Conservation (phyloP, 2,329 filamentous ascomycete genomes). For the Coniochaeta ligniaria region DNA sequence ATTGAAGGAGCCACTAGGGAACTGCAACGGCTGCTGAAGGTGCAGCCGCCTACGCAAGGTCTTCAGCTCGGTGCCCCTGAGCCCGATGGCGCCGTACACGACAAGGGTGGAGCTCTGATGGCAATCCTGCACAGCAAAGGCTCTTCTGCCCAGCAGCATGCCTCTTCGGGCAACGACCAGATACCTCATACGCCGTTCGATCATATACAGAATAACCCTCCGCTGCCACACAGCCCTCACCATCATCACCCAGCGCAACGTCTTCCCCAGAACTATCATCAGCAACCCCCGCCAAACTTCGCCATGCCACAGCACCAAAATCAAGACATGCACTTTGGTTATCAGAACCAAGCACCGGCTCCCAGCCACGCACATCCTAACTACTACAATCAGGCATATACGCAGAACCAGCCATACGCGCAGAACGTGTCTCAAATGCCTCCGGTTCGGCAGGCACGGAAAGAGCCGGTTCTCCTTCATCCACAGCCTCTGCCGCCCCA, state of each 20-base stretch:
- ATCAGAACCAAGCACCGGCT: slow-evolving; percentile 12
- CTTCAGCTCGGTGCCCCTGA: slow-evolving; percentile 24
- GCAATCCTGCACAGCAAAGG: slow-evolving; percentile 40
- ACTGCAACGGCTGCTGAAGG: slow-evolving; percentile 47
- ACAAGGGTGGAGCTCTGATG: slow-evolving; percentile 44
- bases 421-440: slow-evolving; percentile 12
- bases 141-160: slow-evolving; percentile 14
- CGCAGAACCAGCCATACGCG: slow-evolving; percentile 6
- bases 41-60: slow-evolving; percentile 45
- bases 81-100: slow-evolving; percentile 17
- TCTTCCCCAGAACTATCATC: slow-evolving; percentile 35
- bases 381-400: neutral
- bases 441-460: slow-evolving; percentile 16
- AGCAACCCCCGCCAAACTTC: slow-evolving; percentile 38
- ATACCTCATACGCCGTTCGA: slow-evolving; percentile 47
- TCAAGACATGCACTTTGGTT: slow-evolving; percentile 12
- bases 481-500: slow-evolving; percentile 49
- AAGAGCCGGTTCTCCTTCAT: slow-evolving; percentile 24
- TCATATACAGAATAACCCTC: slow-evolving; percentile 38
- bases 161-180: slow-evolving; percentile 4
- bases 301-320: slow-evolving; percentile 27
- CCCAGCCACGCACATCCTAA: slow-evolving; percentile 5
- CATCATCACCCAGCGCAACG: slow-evolving; percentile 44
- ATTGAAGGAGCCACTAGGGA: slow-evolving; percentile 44
- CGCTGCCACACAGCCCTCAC: slow-evolving; percentile 51